Evolutionary conservation across 257 asterid species (phyloP).

Genomic region (Prunella vulgaris): DNA sequence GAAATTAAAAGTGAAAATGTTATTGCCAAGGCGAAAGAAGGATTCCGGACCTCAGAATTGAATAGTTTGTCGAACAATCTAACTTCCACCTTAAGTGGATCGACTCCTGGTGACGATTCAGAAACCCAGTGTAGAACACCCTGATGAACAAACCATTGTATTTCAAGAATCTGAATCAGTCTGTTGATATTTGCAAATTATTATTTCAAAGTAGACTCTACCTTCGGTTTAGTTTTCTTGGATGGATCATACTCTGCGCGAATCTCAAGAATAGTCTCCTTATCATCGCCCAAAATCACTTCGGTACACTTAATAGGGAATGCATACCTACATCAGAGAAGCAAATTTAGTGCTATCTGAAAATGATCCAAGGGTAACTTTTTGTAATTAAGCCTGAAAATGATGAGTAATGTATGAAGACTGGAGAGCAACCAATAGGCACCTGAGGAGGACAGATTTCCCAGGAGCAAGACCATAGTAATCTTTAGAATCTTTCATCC

Average conservation of each 20-base stretch:
- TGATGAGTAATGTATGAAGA: neutral
- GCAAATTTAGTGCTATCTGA: conserved; percentile 4
- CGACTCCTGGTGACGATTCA: conserved; percentile 63
- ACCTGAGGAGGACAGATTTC: conserved; percentile 89
- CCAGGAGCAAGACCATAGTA: conserved; percentile 99
- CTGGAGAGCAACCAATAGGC: neutral
- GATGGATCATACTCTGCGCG: conserved; percentile 75
- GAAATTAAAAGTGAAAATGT: neutral
- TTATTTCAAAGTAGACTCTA: conserved; percentile 9
- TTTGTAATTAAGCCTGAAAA: neutral
- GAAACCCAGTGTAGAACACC: conserved; percentile 98
- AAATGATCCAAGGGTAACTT: no score
- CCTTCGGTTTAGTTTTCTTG: conserved; percentile 89
- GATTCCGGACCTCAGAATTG: conserved; percentile 70
- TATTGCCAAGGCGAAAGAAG: neutral
- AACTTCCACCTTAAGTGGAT: conserved; percentile 81
- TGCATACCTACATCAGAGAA: conserved; percentile 57
- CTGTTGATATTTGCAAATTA: neutral
- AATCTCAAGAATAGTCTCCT: conserved; percentile 62
- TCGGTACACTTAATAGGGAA: conserved; percentile 85
- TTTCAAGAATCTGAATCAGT: neutral
- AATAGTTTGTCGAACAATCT: conserved; percentile 78
- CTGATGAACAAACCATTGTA: conserved; percentile 34
- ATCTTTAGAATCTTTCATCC: conserved; percentile 86
- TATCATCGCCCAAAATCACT: conserved; percentile 60